Conservation (phyloP, 768 basidiomycete species). For the Termitomyces sp. region DNA sequence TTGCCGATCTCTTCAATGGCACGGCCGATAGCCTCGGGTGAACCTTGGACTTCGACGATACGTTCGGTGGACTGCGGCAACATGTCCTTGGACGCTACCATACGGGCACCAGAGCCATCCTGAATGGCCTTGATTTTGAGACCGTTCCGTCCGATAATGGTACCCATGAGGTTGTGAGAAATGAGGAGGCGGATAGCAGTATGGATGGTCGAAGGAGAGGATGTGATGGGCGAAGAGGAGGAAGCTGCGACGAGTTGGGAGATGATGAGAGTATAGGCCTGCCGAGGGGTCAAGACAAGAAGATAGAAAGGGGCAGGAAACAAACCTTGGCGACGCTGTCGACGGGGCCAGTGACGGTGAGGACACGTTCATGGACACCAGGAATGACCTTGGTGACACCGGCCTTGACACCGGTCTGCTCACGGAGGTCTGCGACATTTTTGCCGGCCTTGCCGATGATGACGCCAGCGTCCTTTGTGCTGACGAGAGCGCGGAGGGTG, state of each 20-base stretch:
- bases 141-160: constrained; percentile 93
- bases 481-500: constrained; percentile 92
- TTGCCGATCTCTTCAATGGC: constrained; percentile 96
- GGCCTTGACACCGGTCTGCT: constrained; percentile 95
- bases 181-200: constrained; percentile 96
- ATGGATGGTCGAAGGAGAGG: constrained; percentile 69
- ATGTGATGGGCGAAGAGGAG: constrained; percentile 65
- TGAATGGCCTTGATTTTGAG: constrained; percentile 99
- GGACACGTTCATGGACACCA: constrained; percentile 96
- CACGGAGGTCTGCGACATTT: constrained; percentile 95
- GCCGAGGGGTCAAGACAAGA: constrained; percentile 11
- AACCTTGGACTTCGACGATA: constrained; percentile 95
- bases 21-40: constrained; percentile 87
- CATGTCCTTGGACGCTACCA: constrained; percentile 99
- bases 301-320: constrained; percentile 5
- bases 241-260: constrained; percentile 83
- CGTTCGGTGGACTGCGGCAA: constrained; percentile 98
- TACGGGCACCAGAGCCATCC: constrained; percentile 91
- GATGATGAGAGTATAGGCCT: constrained; percentile 96
- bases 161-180: constrained; percentile 99
- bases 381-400: constrained; percentile 98
- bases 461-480: constrained; percentile 95
- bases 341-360: constrained; percentile 89
- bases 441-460: constrained; percentile 97
- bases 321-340: constrained; percentile 89